phyloP scores from a whole-genome alignment of 768 basidiomycete species.

The Lactarius trivialis region DNA sequence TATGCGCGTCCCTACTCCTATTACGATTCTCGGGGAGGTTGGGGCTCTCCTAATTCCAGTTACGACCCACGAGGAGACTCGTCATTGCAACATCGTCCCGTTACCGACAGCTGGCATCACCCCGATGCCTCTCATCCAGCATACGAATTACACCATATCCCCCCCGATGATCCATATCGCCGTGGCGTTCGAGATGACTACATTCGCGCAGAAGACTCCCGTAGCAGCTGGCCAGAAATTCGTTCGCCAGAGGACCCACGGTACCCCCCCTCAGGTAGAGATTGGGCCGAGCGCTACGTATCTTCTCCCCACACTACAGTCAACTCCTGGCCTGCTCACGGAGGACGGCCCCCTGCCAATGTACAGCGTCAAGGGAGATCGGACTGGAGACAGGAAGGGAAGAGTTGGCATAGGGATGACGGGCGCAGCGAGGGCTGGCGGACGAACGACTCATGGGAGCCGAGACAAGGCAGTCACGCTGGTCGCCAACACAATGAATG shows the following conservation, averaged over 20 bases:
- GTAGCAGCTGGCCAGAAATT: constrained; percentile 14
- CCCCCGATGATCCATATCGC: constrained; percentile 42
- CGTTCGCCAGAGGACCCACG: constrained; percentile 15
- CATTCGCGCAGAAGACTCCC: constrained; percentile 19
- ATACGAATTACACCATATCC: constrained; percentile 31
- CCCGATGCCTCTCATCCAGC: constrained; percentile 34
- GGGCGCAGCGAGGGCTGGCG: constrained; percentile 35
- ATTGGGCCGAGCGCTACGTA: constrained; percentile 16
- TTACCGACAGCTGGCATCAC: constrained; percentile 46
- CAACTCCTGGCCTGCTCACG: constrained; percentile 13
- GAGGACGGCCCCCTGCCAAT: constrained; percentile 12
- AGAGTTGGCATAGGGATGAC: constrained; percentile 41
- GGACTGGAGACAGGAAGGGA: constrained; percentile 26
- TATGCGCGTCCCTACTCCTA: constrained; percentile 43
- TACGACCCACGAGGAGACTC: constrained; percentile 47
- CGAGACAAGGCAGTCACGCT: constrained; percentile 20
- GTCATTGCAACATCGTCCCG: constrained; percentile 47
- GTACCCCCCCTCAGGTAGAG: constrained; percentile 14
- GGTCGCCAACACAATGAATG: constrained; percentile 19
- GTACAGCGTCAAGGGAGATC: constrained; percentile 15
- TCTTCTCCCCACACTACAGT: constrained; percentile 5
- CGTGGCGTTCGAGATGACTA: constrained; percentile 32
- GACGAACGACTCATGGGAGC: constrained; percentile 32
- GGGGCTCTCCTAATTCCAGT: constrained; percentile 33
- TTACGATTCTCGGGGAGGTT: constrained; percentile 39